These are phyloP conservation scores for Firmiana major DNA, from an alignment of 345 rosid species.

Conservation along the genomic window DNA sequence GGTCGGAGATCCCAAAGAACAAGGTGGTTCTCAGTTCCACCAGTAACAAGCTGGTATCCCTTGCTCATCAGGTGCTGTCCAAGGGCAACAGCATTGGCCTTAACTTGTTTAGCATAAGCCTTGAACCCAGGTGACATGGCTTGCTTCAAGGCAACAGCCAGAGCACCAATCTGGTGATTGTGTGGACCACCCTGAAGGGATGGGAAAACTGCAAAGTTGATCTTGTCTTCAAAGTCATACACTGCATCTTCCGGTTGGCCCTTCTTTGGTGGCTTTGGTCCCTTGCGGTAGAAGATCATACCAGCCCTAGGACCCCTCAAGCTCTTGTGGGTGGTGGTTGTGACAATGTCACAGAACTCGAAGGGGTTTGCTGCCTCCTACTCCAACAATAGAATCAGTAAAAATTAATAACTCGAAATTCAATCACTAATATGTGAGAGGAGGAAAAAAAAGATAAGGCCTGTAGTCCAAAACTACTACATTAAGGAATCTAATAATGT, in stretches of 20 bases:
- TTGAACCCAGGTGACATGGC: conserved; percentile 75
- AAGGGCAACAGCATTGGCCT: conserved; percentile 93
- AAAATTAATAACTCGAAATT: background rate
- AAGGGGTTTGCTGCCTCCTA: conserved; percentile 98
- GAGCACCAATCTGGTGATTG: conserved; percentile 99
- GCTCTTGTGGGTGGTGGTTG: conserved; percentile 99
- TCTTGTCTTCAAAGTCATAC: conserved; percentile 94
- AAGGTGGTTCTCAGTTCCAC: conserved; percentile 98
- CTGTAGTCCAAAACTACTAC: background rate
- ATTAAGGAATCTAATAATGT: background rate
- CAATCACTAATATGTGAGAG: background rate
- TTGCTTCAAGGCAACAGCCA: conserved; percentile 99
- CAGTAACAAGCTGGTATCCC: conserved; percentile 90
- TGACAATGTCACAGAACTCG: conserved; percentile 92
- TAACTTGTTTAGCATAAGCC: conserved; percentile 96
- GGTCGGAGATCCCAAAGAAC: conserved; percentile 99
- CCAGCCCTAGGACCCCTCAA: conserved; percentile 99
- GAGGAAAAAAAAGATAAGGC: background rate
- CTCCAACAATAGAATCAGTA: background rate
- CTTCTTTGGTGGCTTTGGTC: conserved; percentile 96
- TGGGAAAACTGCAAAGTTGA: conserved; percentile 97
- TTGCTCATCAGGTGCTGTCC: conserved; percentile 76
- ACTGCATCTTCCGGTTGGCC: conserved; percentile 93
- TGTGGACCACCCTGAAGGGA: conserved; percentile 99
- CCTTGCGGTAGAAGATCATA: conserved; percentile 98